Base-by-base conservation (phyloP, 352 stramenopile genomes). In the Phytopythium oedochilum region DNA sequence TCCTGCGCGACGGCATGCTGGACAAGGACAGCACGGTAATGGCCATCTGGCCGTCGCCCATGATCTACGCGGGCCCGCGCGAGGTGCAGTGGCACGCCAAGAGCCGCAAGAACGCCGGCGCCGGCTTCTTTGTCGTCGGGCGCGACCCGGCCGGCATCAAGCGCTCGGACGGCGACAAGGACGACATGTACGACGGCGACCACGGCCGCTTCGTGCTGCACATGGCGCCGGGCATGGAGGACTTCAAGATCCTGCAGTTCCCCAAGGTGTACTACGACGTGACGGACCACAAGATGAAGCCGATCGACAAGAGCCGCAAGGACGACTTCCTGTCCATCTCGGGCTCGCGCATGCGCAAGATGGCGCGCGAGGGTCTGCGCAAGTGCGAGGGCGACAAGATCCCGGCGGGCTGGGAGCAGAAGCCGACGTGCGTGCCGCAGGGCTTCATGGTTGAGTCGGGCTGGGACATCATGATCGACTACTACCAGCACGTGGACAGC, bases 81-180 rank as follows among this genome's bases (percentile, higher is more conserved):
- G 97, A 99, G 70, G 97, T 99, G 39, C 88, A 98, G 69, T 99
- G 98, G 83, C 97, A 99, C 74, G 97, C 97, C 46, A 99, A 99
- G 78, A 98, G 86, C 56, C 86, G 97, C 46, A 94, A 97, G 64
- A 97, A 94, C 46, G 97, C 94, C 58, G 97, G 97, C 39, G 97
- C 97, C 14, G 97, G 88, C 42, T 99, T 98, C 73, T 99, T 99
- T 66, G 95, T 99, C 12, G 97, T 99, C 5, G 97, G 97, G 11
- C 88, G 97, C 20, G 97, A 99, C 68, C 96, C 97, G 34, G 97
- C 97, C 31, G 97, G 97, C 23, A 99, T 99, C 85, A 99, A 99
- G 76, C 94, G 96, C 51, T 98, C 88, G n/a, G 66, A 86, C 40
- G 81, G 93, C 29, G 93, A 96, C 38, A 79, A 98, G 66, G 95